Conservation (phyloP, 208 protist species). For the Acanthamoeba sp. region DNA sequence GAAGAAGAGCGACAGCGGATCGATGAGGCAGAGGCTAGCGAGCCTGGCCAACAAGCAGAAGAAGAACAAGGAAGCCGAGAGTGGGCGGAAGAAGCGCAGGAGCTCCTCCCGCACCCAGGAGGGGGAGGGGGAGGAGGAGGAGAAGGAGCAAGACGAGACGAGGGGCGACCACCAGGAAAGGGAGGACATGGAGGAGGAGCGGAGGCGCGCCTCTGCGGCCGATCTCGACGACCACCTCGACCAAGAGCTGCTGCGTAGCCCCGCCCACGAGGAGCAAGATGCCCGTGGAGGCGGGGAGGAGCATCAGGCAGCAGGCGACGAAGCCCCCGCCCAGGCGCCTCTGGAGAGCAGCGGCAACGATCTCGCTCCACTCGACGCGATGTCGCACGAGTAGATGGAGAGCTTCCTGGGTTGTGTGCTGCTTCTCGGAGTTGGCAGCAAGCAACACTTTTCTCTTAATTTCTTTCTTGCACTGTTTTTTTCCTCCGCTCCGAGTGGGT, state of each 20-base stretch:
- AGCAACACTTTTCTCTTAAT: too few species aligned
- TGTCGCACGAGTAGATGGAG: too few species aligned
- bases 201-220: neutral
- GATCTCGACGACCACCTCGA: neutral
- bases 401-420: too few species aligned
- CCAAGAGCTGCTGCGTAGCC: neutral
- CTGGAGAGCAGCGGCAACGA: too few species aligned
- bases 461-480: too few species aligned
- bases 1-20: neutral
- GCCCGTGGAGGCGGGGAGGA: neutral
- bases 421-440: too few species aligned
- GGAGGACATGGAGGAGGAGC: neutral
- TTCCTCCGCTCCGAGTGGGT: too few species aligned
- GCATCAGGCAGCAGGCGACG: too few species aligned
- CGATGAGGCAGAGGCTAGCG: neutral
- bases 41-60: conserved; percentile 16
- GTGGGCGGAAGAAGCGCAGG: neutral
- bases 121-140: neutral
- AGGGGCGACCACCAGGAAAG: too few species aligned
- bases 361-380: too few species aligned
- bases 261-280: neutral
- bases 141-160: neutral
- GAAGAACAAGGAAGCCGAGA: neutral
- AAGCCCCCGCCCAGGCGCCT: too few species aligned
- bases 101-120: neutral